Evolutionary conservation across 352 stramenopile species (phyloP), one percentile per base, ranked within the genome.

Genomic region (Pythium utonaiense): DNA sequence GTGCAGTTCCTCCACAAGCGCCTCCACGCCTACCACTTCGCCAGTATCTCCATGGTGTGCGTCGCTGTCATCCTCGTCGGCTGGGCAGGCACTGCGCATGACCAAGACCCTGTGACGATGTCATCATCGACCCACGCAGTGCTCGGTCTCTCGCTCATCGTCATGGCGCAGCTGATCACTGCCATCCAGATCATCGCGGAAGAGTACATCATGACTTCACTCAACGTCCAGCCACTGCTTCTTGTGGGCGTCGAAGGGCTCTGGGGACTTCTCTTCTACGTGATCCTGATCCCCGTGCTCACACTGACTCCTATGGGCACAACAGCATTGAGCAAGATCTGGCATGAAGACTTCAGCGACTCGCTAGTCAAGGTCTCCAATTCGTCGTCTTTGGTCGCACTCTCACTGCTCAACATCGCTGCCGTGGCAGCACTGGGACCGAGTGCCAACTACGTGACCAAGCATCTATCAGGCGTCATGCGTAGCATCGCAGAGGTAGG

Each of bases 151-250:
- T 56, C 54, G 45, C 86, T 96, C 54, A 90, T 95, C 58, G 79
- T 96, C 36, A 60, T 73, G 3, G 72, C 86, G 10, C 88, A 96
- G 64, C 66, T 95, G 52, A 64, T 96, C 63, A 88, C 80, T 25
- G 88, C 88, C 38, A 60, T 90, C 51, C 88, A 96, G 71, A 95
- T 96, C 57, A 80, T 96, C 21, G 83, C 95, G 10, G 88, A 96
- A 61, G 88, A 96, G 69, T 81, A 89, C 70, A 89, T 94, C 71
- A 87, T 95, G 70, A 69, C 84, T 24, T 63, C 69, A 25, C 69
- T 93, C 25, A 83, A 91, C 61, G 80, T 95, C 47, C 89, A 75
- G 53, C 84, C 86, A 21, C 83, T 96, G 74, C 71, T 92, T 64
- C 74, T 94, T 44, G 87, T 96, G 41, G 88, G 88, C 14, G 74